A percentile compares a stretch with the other conserved stretches of the same genome.
phyloP scores from a whole-genome alignment of 352 stramenopile species.

The Phytophthora megakarya region DNA sequence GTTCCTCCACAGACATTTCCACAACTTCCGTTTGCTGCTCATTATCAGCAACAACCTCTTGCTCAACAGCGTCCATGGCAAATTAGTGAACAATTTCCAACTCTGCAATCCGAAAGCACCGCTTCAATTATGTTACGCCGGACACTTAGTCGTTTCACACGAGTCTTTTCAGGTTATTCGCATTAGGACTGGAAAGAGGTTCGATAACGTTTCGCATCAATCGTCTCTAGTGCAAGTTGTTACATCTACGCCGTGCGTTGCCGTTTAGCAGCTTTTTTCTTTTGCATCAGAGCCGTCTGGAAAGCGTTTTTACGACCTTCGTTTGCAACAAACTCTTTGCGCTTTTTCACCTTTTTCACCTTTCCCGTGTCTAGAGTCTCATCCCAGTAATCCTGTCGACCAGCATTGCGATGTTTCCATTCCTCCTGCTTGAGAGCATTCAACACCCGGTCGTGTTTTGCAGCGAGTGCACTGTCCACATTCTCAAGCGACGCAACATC shows the following conservation, averaged over 20 bases:
- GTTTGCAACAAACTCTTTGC: conserved; percentile 82
- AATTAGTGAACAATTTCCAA: neutral
- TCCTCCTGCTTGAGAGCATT: conserved; percentile 78
- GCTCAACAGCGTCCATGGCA: conserved; percentile 24
- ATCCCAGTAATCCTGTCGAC: conserved; percentile 79
- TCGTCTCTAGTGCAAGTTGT: conserved; percentile 17
- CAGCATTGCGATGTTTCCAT: conserved; percentile 68
- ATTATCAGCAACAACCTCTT: conserved; percentile 10
- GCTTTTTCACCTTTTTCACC: conserved; percentile 85
- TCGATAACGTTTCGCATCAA: conserved; percentile 26
- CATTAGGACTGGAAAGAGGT: conserved; percentile 6
- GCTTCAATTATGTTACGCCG: conserved; percentile 12
- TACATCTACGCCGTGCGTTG: conserved; percentile 32
- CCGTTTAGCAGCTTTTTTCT: conserved; percentile 57
- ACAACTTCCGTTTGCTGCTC: conserved; percentile 4
- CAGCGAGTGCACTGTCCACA: conserved; percentile 43
- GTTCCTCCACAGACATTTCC: conserved; percentile 14
- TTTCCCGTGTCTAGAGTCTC: conserved; percentile 76
- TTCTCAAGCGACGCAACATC: conserved; percentile 32
- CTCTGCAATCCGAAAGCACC: conserved; percentile 1
- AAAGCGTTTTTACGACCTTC: conserved; percentile 77
- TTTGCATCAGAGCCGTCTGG: conserved; percentile 59
- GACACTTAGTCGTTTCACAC: conserved; percentile 16
- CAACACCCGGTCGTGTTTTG: conserved; percentile 72
- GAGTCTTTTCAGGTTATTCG: conserved; percentile 3